Evolutionary conservation across 495 filamentous ascomycete species (phyloP).

Genomic region (Penicillium subrubescens): DNA sequence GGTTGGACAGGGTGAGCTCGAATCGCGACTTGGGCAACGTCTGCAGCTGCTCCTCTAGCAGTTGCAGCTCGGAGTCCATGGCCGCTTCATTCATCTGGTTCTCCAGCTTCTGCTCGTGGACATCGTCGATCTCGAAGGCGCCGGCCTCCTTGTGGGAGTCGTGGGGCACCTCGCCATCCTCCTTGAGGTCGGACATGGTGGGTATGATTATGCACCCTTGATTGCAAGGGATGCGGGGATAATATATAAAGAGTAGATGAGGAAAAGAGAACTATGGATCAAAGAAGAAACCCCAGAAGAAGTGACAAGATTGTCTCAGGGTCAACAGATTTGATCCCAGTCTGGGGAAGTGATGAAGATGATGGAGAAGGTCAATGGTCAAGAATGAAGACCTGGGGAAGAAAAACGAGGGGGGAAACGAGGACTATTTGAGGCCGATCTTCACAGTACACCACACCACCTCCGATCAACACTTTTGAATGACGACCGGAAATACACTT

Average conservation of each 20-base stretch:
- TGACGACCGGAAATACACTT: slow-evolving; percentile 21
- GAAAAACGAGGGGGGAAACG: slow-evolving; percentile 6
- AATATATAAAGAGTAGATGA: background rate
- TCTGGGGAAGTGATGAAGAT: background rate
- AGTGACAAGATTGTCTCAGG: background rate
- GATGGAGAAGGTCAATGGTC: slow-evolving; percentile 3
- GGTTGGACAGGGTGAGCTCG: slow-evolving; percentile 37
- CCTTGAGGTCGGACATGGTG: slow-evolving; percentile 37
- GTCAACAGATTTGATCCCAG: background rate
- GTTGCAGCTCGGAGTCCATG: slow-evolving; percentile 40
- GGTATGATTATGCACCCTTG: background rate
- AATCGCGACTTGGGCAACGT: slow-evolving; percentile 32
- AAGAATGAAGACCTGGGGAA: slow-evolving; percentile 9
- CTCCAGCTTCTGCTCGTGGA: slow-evolving; percentile 29
- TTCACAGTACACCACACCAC: slow-evolving; percentile 6
- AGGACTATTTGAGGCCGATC: slow-evolving; percentile 24
- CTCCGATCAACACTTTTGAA: background rate
- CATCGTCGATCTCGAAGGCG: slow-evolving; percentile 32
- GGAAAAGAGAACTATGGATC: background rate
- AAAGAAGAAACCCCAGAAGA: background rate
- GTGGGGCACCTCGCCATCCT: slow-evolving; percentile 35
- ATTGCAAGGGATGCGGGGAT: background rate
- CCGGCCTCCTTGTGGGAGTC: slow-evolving; percentile 32
- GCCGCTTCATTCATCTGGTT: slow-evolving; percentile 34
- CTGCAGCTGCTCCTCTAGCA: slow-evolving; percentile 36